Evolutionary conservation across 2,329 filamentous ascomycete species (phyloP).

Genomic region (Verticillium isaacii): DNA sequence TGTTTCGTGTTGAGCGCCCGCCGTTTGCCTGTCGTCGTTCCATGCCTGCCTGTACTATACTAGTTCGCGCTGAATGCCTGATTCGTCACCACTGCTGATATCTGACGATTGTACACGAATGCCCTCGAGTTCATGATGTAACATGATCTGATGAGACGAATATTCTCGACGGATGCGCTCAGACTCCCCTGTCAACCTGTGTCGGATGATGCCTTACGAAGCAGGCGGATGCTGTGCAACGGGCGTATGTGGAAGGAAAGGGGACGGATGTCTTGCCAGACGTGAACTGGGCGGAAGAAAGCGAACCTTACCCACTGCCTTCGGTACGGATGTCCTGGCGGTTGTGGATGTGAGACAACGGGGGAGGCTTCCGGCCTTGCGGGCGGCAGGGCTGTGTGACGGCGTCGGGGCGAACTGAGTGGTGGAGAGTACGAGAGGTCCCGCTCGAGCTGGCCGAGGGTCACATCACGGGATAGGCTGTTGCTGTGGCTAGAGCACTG

Average conservation of each 20-base stretch:
- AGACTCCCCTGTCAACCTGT: too few relatives aligned
- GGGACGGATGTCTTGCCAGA: background rate
- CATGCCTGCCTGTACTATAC: background rate
- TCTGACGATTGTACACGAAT: too few relatives aligned
- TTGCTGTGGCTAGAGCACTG: too few relatives aligned
- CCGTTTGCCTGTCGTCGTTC: background rate
- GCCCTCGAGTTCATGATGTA: too few relatives aligned
- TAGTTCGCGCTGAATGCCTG: background rate
- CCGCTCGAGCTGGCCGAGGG: background rate
- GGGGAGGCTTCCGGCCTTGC: background rate
- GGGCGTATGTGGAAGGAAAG: background rate
- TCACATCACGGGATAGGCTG: background rate
- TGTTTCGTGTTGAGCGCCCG: background rate
- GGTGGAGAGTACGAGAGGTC: background rate
- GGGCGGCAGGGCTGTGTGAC: background rate
- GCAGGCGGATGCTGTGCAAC: background rate
- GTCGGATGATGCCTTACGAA: too few relatives aligned
- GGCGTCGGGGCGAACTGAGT: background rate
- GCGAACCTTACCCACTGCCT: background rate
- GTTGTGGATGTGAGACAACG: background rate
- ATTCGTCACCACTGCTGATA: background rate
- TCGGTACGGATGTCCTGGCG: background rate
- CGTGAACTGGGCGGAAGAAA: background rate
- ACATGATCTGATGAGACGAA: background rate
- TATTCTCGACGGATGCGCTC: too few relatives aligned